Base-by-base conservation (phyloP, 805 yeast genomes). In the Kluyveromyces aestuarii region DNA sequence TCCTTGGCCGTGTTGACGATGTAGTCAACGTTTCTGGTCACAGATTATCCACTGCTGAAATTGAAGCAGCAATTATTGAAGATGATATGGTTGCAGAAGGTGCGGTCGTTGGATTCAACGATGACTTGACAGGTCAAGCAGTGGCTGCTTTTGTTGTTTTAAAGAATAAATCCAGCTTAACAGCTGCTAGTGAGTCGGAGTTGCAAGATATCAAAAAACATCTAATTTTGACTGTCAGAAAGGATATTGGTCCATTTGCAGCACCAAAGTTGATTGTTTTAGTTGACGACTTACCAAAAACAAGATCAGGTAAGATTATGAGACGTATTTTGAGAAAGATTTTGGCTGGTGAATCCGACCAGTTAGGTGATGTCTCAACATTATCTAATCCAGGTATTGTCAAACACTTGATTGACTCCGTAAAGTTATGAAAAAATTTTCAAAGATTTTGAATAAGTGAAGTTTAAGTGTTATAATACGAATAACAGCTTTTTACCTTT, bases 21-120 rank as follows among this genome's bases (percentile, higher is more conserved):
- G 95, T 86, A 51, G 95, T 86, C 46, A 86, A 86, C 63, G 93
- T 86, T 40, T 81, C 88, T 36, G 95, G 95, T 49, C 95, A 86
- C 71, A 75, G 95, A 65, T 73, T 86, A 59, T 84, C 93, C n/a
- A 86, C 95, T 44, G 88, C 95, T 37, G 95, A 86, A 68, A 85
- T 86, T 57, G 95, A 86, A 69, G 86, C 90, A 44, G 89, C 91
- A 7, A 71, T 86, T 52, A 74, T 83, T 55, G 91, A 84, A 66
- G 85, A 84, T 67, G 68, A 73, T 21, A 70, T 75, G 44, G 89
- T 86, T 46, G 79, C 84, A 40, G 95, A 85, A 67, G 74, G 83
- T 59, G 95, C 95, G 7, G 95, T 85, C 48, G 89, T 86, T 56
- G 95, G 95, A 47, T 80, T 81, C 68, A 77, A 79, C 51, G 91